Evolutionary conservation across 495 filamentous ascomycete species (phyloP).

Genomic region (Pyrenula massariospora): DNA sequence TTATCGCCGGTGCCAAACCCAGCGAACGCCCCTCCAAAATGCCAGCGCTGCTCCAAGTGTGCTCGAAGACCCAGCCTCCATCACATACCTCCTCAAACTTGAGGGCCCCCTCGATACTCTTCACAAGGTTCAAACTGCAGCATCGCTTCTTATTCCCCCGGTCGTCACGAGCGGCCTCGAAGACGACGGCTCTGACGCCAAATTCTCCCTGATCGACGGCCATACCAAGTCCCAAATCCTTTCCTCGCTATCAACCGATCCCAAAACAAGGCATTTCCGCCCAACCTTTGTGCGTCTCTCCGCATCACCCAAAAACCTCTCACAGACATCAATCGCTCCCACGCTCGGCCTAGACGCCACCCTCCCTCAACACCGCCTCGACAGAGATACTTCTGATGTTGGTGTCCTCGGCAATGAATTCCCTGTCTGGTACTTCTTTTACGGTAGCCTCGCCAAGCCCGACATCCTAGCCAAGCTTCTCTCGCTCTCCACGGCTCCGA

Average conservation of each 20-base stretch:
- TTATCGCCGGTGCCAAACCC: neutral
- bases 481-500: conserved; percentile 2
- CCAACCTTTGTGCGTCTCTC: conserved; percentile 20
- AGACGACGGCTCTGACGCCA: conserved; percentile 5
- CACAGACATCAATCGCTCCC: conserved; percentile 16
- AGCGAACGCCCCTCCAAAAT: neutral
- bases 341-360: conserved; percentile 29
- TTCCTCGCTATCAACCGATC: conserved; percentile 3
- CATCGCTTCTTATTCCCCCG: conserved; percentile 1
- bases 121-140: conserved; percentile 7
- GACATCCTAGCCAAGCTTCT: conserved; percentile 13
- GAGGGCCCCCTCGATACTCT: conserved; percentile 7
- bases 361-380: conserved; percentile 12
- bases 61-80: neutral
- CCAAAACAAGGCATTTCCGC: conserved; percentile 3
- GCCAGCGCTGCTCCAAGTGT: neutral
- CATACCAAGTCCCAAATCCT: conserved; percentile 7
- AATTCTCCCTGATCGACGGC: conserved; percentile 13
- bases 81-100: conserved; percentile 17
- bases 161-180: conserved; percentile 1
- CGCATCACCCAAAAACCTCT: conserved; percentile 23
- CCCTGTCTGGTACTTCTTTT: conserved; percentile 33
- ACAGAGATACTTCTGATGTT: neutral
- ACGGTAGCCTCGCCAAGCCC: conserved; percentile 19
- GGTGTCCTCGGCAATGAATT: conserved; percentile 20